These are phyloP conservation scores for Trichoderma gracile DNA, from an alignment of 2,329 filamentous ascomycete genomes.

Conservation along the genomic window DNA sequence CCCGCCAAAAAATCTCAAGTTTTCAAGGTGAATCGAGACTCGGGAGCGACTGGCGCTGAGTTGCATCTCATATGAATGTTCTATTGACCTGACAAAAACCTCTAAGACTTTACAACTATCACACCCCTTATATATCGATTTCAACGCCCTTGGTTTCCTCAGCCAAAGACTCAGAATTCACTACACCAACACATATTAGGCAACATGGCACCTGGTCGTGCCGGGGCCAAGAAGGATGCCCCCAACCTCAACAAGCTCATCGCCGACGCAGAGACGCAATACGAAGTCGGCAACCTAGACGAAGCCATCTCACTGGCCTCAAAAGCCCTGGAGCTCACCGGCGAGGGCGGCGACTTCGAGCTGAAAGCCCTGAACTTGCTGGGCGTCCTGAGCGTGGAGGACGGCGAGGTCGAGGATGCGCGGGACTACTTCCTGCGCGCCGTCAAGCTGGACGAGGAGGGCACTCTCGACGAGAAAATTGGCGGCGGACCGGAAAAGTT, in stretches of 20 bases:
- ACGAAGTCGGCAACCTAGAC: constrained; percentile 46
- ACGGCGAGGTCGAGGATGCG: constrained; percentile 77
- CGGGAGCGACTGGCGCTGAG: constrained; percentile 12
- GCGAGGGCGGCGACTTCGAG: constrained; percentile 50
- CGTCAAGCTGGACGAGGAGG: constrained; percentile 74
- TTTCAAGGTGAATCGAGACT: constrained; percentile 15
- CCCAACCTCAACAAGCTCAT: constrained; percentile 37
- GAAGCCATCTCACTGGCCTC: constrained; percentile 45
- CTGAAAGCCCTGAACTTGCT: constrained; percentile 72
- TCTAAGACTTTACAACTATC: too few species aligned
- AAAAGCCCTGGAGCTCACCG: constrained; percentile 47
- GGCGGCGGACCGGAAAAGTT: constrained; percentile 93
- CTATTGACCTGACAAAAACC: not conserved
- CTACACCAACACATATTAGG: not conserved
- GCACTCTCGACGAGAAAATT: constrained; percentile 64
- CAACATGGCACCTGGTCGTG: constrained; percentile 44
- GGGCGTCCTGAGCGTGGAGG: constrained; percentile 78
- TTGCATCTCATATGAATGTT: constrained; percentile 6
- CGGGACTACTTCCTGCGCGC: constrained; percentile 71
- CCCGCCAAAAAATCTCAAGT: constrained; percentile 35
- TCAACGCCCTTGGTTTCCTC: not conserved
- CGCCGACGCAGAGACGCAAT: constrained; percentile 45
- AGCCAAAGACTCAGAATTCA: not conserved
- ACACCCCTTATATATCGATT: too few species aligned
- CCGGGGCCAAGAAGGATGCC: constrained; percentile 40